Percentiles rank a stretch among this genome's conserved stretches.
phyloP scores from a whole-genome alignment of 2,329 filamentous ascomycete genomes.

The Cordyceps cicadae region DNA sequence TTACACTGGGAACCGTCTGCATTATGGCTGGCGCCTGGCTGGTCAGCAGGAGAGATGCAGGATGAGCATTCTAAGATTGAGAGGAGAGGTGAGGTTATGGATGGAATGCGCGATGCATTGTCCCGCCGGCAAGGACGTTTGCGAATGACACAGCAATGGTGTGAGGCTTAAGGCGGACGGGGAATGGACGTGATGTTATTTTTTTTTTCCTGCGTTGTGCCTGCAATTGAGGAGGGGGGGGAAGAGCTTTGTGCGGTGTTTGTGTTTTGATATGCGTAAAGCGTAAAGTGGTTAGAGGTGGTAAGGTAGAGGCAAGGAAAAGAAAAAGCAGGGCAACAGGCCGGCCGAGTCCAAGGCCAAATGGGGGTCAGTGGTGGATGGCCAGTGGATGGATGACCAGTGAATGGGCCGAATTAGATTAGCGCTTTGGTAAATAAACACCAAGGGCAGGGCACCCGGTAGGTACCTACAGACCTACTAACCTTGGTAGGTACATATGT shows the following conservation, averaged over 20 bases:
- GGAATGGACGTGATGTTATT: not conserved
- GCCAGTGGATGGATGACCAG: too few species aligned
- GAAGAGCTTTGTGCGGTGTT: not conserved
- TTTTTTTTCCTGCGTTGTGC: not conserved
- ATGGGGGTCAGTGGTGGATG: too few species aligned
- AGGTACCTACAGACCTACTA: too few species aligned
- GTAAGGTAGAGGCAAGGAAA: not conserved
- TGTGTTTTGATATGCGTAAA: not conserved
- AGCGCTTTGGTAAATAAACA: too few species aligned
- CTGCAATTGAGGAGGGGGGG: not conserved
- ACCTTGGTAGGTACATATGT: too few species aligned
- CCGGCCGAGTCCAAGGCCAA: too few species aligned
- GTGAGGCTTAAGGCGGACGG: not conserved
- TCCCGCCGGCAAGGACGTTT: not conserved
- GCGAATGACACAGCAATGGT: not conserved
- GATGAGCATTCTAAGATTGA: conserved; percentile 26
- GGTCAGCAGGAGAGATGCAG: conserved; percentile 27
- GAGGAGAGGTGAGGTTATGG: not conserved
- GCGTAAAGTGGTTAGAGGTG: not conserved
- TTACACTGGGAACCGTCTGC: conserved; percentile 46
- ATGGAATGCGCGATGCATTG: conserved; percentile 6
- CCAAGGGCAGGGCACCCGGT: too few species aligned
- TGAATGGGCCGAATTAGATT: too few species aligned
- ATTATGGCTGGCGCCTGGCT: conserved; percentile 36
- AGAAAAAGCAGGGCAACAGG: too few species aligned